These are phyloP conservation scores for Fusarium veterinarium DNA, from an alignment of 2,329 filamentous ascomycete species.

Conservation along the genomic window DNA sequence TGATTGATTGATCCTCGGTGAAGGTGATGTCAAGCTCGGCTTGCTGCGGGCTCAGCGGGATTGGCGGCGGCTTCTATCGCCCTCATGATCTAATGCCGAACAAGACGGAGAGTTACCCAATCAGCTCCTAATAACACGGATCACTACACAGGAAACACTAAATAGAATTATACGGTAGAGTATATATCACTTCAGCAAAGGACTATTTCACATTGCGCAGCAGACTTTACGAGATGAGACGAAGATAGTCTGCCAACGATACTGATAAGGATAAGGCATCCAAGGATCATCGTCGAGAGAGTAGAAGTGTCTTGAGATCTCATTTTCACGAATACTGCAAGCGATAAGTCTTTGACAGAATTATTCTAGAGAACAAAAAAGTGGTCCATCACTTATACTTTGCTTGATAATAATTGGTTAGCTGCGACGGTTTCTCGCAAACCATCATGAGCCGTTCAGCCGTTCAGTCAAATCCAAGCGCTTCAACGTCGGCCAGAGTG, in stretches of 20 bases:
- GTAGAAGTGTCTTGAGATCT: not conserved
- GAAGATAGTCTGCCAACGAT: not conserved
- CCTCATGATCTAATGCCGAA: slow-evolving; percentile 36
- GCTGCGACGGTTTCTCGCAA: not conserved
- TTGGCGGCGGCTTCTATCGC: slow-evolving; percentile 43
- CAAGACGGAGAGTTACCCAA: slow-evolving; percentile 45
- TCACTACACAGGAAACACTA: not conserved
- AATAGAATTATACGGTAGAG: not conserved
- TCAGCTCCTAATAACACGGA: not conserved
- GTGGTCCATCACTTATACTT: not conserved
- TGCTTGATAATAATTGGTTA: not conserved
- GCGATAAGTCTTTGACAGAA: not conserved
- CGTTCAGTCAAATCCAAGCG: not conserved
- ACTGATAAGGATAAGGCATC: not conserved
- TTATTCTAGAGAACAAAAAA: not conserved
- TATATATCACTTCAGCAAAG: not conserved
- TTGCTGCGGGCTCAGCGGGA: slow-evolving; percentile 50
- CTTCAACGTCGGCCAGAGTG: not conserved
- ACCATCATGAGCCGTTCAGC: not conserved
- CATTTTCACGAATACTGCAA: not conserved
- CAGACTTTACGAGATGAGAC: not conserved
- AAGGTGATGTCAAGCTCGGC: slow-evolving; percentile 50
- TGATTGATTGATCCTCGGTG: slow-evolving; percentile 44
- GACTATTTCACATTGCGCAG: not conserved
- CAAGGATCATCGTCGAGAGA: not conserved